Conservation (phyloP, 2,329 filamentous ascomycete species). For the Thelonectria rubi region DNA sequence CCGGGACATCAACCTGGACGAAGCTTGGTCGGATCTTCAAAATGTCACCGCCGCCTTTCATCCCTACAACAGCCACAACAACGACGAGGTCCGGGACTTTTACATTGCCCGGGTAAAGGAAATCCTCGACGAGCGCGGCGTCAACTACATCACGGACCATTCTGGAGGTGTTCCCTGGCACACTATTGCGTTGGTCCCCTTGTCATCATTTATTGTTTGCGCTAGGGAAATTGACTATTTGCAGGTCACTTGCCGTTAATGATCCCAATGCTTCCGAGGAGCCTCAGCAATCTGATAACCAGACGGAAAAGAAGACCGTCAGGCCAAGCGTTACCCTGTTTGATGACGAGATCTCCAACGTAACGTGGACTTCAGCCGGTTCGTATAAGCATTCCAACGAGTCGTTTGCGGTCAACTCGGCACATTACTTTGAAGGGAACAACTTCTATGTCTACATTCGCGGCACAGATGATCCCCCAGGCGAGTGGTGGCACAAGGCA, state of each 20-base stretch:
- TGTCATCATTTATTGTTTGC: not conserved
- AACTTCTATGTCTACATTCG: slow-evolving; percentile 94
- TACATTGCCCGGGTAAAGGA: slow-evolving; percentile 74
- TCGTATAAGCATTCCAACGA: slow-evolving; percentile 30
- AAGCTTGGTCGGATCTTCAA: slow-evolving; percentile 88
- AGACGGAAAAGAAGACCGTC: not conserved
- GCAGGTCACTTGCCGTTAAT: not conserved
- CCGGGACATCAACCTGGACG: slow-evolving; percentile 77
- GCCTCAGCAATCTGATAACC: not conserved
- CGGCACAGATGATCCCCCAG: slow-evolving; percentile 76
- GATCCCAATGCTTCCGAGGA: no score
- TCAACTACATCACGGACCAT: slow-evolving; percentile 55
- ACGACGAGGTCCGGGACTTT: slow-evolving; percentile 82
- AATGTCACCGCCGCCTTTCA: slow-evolving; percentile 79
- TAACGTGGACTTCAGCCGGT: slow-evolving; percentile 64
- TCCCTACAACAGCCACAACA: slow-evolving; percentile 86
- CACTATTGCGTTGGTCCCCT: slow-evolving; percentile 33
- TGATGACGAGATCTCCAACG: slow-evolving; percentile 81
- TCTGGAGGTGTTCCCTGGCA: slow-evolving; percentile 45
- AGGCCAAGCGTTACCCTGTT: slow-evolving; percentile 69
- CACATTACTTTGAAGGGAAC: slow-evolving; percentile 83
- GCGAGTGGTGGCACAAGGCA: slow-evolving; percentile 74
- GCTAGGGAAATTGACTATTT: not conserved
- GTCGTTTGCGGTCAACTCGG: slow-evolving; percentile 56
- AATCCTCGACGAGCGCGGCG: slow-evolving; percentile 72